Evolutionary conservation across 495 filamentous ascomycete genomes (phyloP), one percentile per base, ranked within the genome.

Genomic region (Tuber borchii): DNA sequence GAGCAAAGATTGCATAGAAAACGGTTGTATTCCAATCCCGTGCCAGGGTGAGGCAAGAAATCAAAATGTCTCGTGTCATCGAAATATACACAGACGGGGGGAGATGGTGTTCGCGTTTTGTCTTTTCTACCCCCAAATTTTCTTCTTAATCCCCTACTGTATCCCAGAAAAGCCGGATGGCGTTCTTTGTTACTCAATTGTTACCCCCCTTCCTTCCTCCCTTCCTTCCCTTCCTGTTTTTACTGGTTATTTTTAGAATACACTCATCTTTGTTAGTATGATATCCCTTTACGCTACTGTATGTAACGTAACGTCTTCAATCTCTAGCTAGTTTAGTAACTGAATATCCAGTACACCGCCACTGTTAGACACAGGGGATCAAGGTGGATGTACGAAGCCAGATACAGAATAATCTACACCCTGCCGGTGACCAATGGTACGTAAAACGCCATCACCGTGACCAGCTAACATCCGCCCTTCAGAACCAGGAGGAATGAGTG

Each of bases 1-100:
- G 92, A 86, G 91, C 94, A 6, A 85, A 82, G 76, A 81, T 85
- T 61, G 81, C 69, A 5, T 80, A 76, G 31, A 71, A 65, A 34
- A 65, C 10, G 0, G 26, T 6, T 31, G 56, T 8, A 0, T 5
- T 8, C 26, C 8, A 65, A 65, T 31, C 10, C 5, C 51, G n/a
- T 61, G n/a, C 22, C 9, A 31, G 2, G 51, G 14, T 5, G 56
- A 65, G 56, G 56, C 31, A 34, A 56, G 1, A 17, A 16, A 34
- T 34, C 17, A 5, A 10, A 34, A 3, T 5, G 16, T 65, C 14
- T 34, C 26, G 12, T 31, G 56, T 65, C 31, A 31, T 34, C 26
- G 56, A 31, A 17, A 17, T 65, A 31, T 16, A 31, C 14, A 34
- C 45, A 46, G 45, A 6, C 14, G n/a, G 56, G n/a, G 51, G 56